Percentiles rank a stretch among this genome's conserved stretches.
These are phyloP conservation scores for Paramecium sonneborni DNA, from an alignment of 73 alveolate genomes.

Conservation along the genomic window DNA sequence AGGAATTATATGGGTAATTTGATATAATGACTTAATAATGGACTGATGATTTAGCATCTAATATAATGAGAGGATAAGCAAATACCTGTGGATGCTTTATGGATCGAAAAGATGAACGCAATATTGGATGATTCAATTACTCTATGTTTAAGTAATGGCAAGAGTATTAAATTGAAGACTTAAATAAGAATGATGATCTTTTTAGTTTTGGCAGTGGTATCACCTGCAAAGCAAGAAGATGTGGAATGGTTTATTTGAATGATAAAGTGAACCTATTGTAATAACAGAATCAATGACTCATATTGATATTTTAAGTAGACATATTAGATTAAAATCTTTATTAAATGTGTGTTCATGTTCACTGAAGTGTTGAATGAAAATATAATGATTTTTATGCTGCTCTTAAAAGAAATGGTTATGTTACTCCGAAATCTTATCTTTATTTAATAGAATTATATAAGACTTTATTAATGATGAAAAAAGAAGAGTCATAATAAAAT, in stretches of 20 bases:
- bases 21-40: constrained; percentile 92
- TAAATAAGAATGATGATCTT: constrained; percentile 71
- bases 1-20: constrained; percentile 92
- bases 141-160: constrained; percentile 75
- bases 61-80: constrained; percentile 92
- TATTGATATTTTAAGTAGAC: background rate
- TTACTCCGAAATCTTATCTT: constrained; percentile 89
- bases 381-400: constrained; percentile 77
- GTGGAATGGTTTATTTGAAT: constrained; percentile 86
- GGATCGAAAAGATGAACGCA: constrained; percentile 99
- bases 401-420: constrained; percentile 88
- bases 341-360: constrained; percentile 77
- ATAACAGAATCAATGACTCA: background rate
- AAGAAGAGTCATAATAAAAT: constrained; percentile 68
- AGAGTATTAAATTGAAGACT: constrained; percentile 64
- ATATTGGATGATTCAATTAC: constrained; percentile 99
- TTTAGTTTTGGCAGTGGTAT: constrained; percentile 73
- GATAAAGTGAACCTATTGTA: constrained; percentile 79
- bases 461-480: constrained; percentile 80
- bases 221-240: constrained; percentile 80
- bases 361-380: constrained; percentile 68
- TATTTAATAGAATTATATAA: constrained; percentile 87
- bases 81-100: constrained; percentile 98
- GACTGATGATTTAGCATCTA: constrained; percentile 96
- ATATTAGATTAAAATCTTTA: constrained; percentile 57